Base-by-base conservation (phyloP, 352 stramenopile species). In the Phytophthora lateralis region DNA sequence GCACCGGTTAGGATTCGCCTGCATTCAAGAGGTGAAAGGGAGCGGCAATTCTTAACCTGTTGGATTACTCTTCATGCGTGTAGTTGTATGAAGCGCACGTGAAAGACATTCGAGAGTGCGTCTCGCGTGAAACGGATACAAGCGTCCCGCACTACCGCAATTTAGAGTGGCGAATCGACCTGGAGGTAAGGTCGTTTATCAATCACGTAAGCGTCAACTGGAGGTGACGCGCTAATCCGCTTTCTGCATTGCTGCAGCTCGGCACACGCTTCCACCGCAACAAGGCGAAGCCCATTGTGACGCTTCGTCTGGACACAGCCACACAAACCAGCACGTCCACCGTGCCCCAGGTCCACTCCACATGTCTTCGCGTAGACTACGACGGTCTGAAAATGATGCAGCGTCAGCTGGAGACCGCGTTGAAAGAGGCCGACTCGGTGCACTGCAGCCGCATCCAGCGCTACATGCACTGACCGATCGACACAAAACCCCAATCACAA, bases 101-200 rank as follows among this genome's bases (percentile, higher is more conserved):
- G 8, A 73, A 80, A 6, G 58, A 71, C 38, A 91, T 93, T 68
- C 73, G 80, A 51, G 57, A 66, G 34, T 82, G 71, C 53, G 78
- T 85, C 0, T 69, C 66, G 0, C 73, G 73, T 2, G 61, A 83
- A 10, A 78, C 59, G 12, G 59, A 73, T 6, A 69, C 76, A 18
- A 82, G 56, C 27, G 46, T 91, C 9, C 73, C 85, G 7, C 67
- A 73, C 20, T 94, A 91, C 52, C 73, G 64, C 14, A 80, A 76
- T 21, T 67, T 94, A 43, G 79, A 91, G 55, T 94, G 85, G 85
- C 79, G 85, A n/a, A 78, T 94, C 42, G 85, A 94, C 49, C 60
- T 94, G 14, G 85, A 94, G 79, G 85, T 93, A 45, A 48, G 9
- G 2, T 24, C n/a, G 17, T 14, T 29, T 7, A 18, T 30, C 6